A percentile compares a stretch with the other conserved stretches of the same genome.
phyloP scores from a whole-genome alignment of 306 rosid genomes.

The Vigna unguiculata region DNA sequence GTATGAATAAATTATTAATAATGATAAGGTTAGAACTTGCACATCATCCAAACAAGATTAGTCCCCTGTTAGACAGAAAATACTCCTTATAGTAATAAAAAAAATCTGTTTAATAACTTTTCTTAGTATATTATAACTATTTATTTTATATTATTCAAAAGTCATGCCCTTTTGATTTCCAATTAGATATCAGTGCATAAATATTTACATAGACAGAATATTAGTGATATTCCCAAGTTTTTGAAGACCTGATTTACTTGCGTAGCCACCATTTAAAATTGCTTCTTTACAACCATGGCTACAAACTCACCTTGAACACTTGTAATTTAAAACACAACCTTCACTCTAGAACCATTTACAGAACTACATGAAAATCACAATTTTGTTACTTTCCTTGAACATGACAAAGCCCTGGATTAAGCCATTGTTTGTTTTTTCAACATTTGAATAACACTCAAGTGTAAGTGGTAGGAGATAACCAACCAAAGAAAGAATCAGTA shows the following conservation, averaged over 20 bases:
- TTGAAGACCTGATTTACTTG: neutral
- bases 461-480: constrained; percentile 4
- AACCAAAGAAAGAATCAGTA: constrained; percentile 26
- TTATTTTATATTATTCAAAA: too few species aligned
- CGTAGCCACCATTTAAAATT: neutral
- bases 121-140: too few species aligned
- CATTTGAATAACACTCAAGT: constrained; percentile 44
- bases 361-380: constrained; percentile 36
- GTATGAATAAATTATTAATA: too few species aligned
- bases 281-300: constrained; percentile 27
- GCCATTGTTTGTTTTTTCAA: constrained; percentile 38
- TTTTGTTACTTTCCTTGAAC: constrained; percentile 44
- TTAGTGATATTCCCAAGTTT: neutral
- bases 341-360: constrained; percentile 53
- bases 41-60: too few species aligned
- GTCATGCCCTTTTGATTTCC: too few species aligned
- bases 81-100: too few species aligned
- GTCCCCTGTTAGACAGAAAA: too few species aligned
- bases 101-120: too few species aligned
- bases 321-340: constrained; percentile 19
- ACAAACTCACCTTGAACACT: constrained; percentile 14
- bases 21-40: too few species aligned
- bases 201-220: neutral
- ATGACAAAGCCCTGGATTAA: constrained; percentile 19
- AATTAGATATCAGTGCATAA: too few species aligned